Base-by-base conservation (phyloP, 495 filamentous ascomycete genomes). In the Acidomyces sp. region DNA sequence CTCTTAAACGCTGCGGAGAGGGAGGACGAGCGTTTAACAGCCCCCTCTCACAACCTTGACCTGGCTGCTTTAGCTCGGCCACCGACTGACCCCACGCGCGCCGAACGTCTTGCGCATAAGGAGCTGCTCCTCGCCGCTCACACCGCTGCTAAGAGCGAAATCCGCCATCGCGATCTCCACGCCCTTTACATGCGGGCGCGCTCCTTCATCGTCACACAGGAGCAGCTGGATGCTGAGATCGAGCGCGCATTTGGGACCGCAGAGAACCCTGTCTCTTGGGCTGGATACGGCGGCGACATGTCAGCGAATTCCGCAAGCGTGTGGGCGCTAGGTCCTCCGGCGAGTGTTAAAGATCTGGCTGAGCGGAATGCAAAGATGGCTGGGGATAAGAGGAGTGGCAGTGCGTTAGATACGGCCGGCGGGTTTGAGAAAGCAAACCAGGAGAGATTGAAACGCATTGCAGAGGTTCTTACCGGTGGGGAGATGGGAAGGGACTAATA, bases 401-500 rank as follows among this genome's bases (percentile, higher is more conserved):
- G 45, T 22, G 58, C 59, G 11, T 22, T 38, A 30, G 51, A 46
- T 12, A 45, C 23, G 6, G 42, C 62, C 51, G 52, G 58, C 41
- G 39, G 60, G 60, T 50, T 37, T 48, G 31, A 44, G 45, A 52
- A 58, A 53, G n/a, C 72, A 10, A 62, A 58, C 17, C 65, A 69
- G 48, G 60, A 71, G 48, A 69, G 78, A 58, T 62, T 80, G 48
- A 71, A 66, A 63, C 70, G 66, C 57, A 67, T 83, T 51, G 74
- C 67, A 15, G 78, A 83, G 60, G 64, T 73, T 55, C 60, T 83
- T 46, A 82, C 75, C 15, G 78, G 78, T 27, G 78, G 78, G 41
- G 81, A 77, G 65, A 63, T 80, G 57, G 71, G 57, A n/a, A n/a
- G n/a, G n/a, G n/a, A n/a, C n/a, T n/a, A n/a, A n/a, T n/a, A n/a